Conservation (phyloP, 2,329 filamentous ascomycete genomes). For the Gnomoniopsis sp. region DNA sequence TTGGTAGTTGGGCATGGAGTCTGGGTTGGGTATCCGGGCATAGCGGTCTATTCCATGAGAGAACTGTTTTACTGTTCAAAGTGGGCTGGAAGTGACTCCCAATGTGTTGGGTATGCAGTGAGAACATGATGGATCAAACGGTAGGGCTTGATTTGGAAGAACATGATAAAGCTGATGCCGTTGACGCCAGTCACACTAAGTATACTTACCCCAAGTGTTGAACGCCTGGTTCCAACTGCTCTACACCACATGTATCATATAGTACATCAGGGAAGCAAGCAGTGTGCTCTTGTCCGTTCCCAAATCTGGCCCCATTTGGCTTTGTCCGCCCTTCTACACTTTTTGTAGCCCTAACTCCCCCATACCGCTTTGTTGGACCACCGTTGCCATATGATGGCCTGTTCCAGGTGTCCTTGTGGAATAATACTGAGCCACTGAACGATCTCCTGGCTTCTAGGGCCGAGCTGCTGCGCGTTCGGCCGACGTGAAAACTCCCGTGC, state of each 20-base stretch:
- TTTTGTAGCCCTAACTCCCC: neutral
- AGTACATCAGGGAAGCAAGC: neutral
- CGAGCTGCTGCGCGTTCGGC: neutral
- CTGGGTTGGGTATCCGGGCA: neutral
- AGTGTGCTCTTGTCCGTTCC: neutral
- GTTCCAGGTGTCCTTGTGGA: neutral
- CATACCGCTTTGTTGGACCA: neutral
- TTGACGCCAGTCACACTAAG: neutral
- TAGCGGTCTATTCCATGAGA: neutral
- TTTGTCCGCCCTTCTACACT: neutral
- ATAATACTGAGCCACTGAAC: neutral
- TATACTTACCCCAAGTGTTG: neutral
- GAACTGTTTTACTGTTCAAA: neutral
- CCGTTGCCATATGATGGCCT: neutral
- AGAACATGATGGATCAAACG: neutral
- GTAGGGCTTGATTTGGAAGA: neutral
- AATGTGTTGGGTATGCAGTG: neutral
- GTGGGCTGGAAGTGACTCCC: neutral
- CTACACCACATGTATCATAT: constrained; percentile 1
- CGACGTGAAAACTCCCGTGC: neutral
- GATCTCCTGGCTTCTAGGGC: neutral
- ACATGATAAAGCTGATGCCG: constrained; percentile 4
- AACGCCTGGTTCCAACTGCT: neutral
- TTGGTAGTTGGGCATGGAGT: neutral
- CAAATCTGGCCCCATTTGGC: neutral